Evolutionary conservation across 306 rosid genomes (phyloP), one percentile per base, ranked within the genome.

Genomic region (Canavalia gladiata): DNA sequence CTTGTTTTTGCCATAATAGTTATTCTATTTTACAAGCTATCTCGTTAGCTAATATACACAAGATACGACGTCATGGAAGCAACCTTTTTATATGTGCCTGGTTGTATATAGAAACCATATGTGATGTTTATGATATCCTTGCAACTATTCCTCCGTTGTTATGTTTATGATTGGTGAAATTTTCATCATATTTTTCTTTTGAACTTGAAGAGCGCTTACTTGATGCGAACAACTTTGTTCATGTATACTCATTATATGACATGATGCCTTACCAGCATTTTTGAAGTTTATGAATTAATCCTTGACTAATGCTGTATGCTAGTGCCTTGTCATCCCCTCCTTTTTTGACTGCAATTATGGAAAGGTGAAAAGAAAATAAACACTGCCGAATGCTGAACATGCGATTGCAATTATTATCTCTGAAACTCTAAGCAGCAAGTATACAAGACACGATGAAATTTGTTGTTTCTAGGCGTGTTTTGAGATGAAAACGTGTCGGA

Each of bases 1-100:
- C 97, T 93, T 80, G 87, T 86, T 62, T 56, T 93, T n/a, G 90
- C 91, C 41, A 66, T 90, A 79, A 51, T 86, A 64, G 7, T 91
- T 29, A 87, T 93, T 72, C 69, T 93, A 7, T 86, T 11, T 69
- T 93, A 87, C 84, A 93, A 93, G 94, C 75, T 93, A 47, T 88
- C 88, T 33, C 94, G 68, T 78, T 88, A 71, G 68, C 85, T 60
- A 13, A 30, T 58, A 59, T 51, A 28, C 68, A 33, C 47, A 54
- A 81, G 68, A 68, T 63, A 57, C 50, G 4, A 4, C 70, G 47
- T 52, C 43, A 79, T 81, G 49, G 75, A 45, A 25, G 75, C 67
- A 41, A 54, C 78, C 49, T 69, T 45, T 72, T 42, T 56, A 13
- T 59, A 49, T 69, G 45, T 84, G 71, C n/a, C 81, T 82, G 73